Evolutionary conservation across 2,329 filamentous ascomycete genomes (phyloP), one percentile per base, ranked within the genome.

Genomic region (Fusarium denticulatum): DNA sequence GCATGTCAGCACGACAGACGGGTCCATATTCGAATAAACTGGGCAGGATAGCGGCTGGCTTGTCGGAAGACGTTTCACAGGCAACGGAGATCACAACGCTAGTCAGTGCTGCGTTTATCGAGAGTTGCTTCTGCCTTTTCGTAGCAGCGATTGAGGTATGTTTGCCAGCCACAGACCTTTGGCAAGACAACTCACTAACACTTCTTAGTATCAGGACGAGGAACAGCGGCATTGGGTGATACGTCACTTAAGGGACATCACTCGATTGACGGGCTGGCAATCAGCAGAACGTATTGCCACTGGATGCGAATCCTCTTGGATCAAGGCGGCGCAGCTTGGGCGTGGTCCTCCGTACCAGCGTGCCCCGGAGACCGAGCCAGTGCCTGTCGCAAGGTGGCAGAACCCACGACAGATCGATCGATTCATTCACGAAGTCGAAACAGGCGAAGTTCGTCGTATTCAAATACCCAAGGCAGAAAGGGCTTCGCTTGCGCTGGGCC

Each of bases 221-320:
- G 84, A 83, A 2, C 95, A 98, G 78, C 90, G 96, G 3, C 87
- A 89, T 64, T 97, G 94, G 93, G 89, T 92, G 0, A 88, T 98
- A 71, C 87, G 88, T 39, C 90, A 93, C 34, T 87, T 98, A 62
- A 88, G 91, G 75, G 91, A 94, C 76, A 91, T 97, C 43, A 90
- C 93, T 6, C 89, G 91, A 4, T 86, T 96, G 13, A 97, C 94
- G 0, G 96, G 96, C 1, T 98, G 94, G 93, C 92, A 94, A 77
- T 94, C 93, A 3, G 93, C 94, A 4, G 88, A 90, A 39, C 90
- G 95, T 45, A 96, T 98, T 71, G 94, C 94, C 1, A 87, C 89
- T 55, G 95, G 94, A 3, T 97, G 94, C 80, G 95, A 98, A 81
- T 92, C 91, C 6, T 88, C 91, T 1, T 99, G 96, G 96, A 87